Evolutionary conservation across 495 filamentous ascomycete genomes (phyloP).

Genomic region (Penicillium cataractarum): DNA sequence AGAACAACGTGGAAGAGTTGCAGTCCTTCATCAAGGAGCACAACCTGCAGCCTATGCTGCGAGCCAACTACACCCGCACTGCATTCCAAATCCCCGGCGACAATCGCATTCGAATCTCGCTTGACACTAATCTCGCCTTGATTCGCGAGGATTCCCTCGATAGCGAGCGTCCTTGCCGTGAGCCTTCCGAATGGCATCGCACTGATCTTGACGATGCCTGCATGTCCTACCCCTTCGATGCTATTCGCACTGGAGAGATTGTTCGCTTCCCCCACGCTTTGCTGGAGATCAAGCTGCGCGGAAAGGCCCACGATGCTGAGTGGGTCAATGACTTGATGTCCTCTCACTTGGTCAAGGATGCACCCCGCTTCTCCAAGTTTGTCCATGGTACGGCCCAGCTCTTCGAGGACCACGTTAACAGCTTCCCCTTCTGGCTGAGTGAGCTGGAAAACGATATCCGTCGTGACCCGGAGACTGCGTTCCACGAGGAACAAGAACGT

Average conservation of each 20-base stretch:
- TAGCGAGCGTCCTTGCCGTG: conserved; percentile 78
- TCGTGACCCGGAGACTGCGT: conserved; percentile 87
- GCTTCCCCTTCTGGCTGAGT: conserved; percentile 91
- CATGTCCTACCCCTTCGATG: conserved; percentile 83
- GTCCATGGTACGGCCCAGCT: conserved; percentile 88
- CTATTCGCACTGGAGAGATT: conserved; percentile 87
- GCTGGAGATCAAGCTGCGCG: conserved; percentile 89
- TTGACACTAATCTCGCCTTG: conserved; percentile 90
- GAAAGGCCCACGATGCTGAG: conserved; percentile 70
- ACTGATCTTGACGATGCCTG: conserved; percentile 79
- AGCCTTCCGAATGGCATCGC: conserved; percentile 88
- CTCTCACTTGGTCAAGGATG: conserved; percentile 88
- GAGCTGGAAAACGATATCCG: conserved; percentile 91
- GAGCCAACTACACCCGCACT: conserved; percentile 91
- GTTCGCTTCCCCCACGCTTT: conserved; percentile 89
- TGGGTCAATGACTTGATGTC: conserved; percentile 91
- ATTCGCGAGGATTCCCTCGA: conserved; percentile 93
- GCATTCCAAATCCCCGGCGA: conserved; percentile 97
- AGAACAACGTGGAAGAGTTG: conserved; percentile 72
- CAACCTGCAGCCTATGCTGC: conserved; percentile 79
- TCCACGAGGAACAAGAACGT: conserved; percentile 86
- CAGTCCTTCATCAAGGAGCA: conserved; percentile 78
- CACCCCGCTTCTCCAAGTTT: conserved; percentile 93
- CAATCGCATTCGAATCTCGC: conserved; percentile 84
- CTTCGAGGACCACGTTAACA: conserved; percentile 96